phyloP scores from a whole-genome alignment of 2,329 filamentous ascomycete genomes.

The Colletotrichum lindemuthianum region DNA sequence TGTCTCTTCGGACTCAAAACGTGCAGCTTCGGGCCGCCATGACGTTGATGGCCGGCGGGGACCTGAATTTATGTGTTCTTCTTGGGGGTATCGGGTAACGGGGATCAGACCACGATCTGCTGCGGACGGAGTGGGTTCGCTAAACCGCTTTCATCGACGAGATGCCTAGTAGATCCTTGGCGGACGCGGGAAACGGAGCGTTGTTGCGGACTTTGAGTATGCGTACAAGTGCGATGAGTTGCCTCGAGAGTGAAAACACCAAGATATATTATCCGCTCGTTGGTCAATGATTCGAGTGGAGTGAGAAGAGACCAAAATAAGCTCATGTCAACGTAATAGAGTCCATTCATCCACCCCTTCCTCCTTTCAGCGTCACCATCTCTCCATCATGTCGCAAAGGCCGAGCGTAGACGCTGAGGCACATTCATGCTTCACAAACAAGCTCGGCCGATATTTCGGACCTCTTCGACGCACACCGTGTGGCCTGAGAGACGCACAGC shows the following conservation, averaged over 20 bases:
- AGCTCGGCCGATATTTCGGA: no score
- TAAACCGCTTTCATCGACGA: slow-evolving; percentile 9
- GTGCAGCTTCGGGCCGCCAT: neutral
- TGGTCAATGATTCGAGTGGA: no score
- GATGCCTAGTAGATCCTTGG: slow-evolving; percentile 15
- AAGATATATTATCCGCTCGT: no score
- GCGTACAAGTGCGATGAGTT: neutral
- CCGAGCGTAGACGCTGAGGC: no score
- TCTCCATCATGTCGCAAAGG: no score
- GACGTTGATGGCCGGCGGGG: slow-evolving; percentile 2
- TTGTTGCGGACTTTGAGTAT: slow-evolving; percentile 7
- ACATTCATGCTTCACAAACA: no score
- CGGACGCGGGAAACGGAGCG: slow-evolving; percentile 7
- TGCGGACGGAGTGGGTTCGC: slow-evolving; percentile 8
- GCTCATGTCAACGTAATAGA: no score
- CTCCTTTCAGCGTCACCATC: neutral
- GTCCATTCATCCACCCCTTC: no score
- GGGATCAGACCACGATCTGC: neutral
- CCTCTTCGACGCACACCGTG: no score
- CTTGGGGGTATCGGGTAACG: neutral
- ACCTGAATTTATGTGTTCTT: slow-evolving; percentile 9
- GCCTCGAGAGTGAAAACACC: no score
- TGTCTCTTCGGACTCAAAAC: slow-evolving; percentile 1
- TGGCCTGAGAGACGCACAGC: no score
- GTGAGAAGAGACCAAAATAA: no score